phyloP scores from a whole-genome alignment of 2,329 filamentous ascomycete species.

The Scedosporium apiospermum region DNA sequence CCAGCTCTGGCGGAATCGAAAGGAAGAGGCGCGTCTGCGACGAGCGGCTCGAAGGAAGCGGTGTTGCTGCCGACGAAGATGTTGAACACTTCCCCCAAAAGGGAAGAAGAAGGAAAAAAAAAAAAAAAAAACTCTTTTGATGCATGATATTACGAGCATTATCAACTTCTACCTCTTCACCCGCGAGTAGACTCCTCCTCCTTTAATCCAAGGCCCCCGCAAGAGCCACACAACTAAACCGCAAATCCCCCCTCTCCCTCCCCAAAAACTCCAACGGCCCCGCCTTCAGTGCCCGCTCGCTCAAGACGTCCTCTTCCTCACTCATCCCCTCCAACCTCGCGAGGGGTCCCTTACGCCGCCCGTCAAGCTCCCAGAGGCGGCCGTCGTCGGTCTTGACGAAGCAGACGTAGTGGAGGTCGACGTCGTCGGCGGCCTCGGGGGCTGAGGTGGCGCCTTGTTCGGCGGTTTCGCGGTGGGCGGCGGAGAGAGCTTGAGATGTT shows the following conservation, averaged over 20 bases:
- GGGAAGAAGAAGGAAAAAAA: no score
- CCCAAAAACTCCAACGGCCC: constrained; percentile 53
- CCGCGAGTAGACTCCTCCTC: background rate
- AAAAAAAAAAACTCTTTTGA: no score
- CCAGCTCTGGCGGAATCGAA: background rate
- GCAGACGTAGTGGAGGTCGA: constrained; percentile 94
- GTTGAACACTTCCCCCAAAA: no score
- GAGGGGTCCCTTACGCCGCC: constrained; percentile 47
- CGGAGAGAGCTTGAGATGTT: constrained; percentile 63
- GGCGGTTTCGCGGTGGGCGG: constrained; percentile 70
- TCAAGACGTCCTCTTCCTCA: constrained; percentile 60
- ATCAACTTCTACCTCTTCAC: no score
- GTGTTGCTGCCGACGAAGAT: background rate
- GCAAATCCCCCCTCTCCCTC: constrained; percentile 44
- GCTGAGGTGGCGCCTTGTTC: constrained; percentile 67
- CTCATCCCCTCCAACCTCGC: constrained; percentile 41
- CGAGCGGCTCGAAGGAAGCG: background rate
- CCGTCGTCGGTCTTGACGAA: constrained; percentile 72
- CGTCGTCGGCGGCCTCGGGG: constrained; percentile 65
- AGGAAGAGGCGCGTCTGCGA: background rate
- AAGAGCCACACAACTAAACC: constrained; percentile 49
- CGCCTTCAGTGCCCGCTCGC: constrained; percentile 62
- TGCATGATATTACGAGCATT: no score
- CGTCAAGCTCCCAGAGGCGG: constrained; percentile 51
- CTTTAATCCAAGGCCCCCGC: constrained; percentile 39